Conservation (phyloP, 108 stramenopile genomes). For the Nitzschia sp. region DNA sequence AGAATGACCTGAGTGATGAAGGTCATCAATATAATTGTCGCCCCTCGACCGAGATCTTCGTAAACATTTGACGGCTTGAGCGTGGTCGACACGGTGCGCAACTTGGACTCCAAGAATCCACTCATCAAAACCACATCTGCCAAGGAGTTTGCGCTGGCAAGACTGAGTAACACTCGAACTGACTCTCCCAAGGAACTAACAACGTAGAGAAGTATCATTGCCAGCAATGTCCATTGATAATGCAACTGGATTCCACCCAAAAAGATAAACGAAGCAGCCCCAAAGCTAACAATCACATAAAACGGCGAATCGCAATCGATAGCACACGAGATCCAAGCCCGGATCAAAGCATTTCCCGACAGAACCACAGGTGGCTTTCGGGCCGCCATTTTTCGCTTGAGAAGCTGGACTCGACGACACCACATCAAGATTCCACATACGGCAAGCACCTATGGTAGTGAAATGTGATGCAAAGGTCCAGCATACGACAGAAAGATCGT, state of each 20-base stretch:
- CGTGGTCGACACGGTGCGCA: constrained; percentile 6
- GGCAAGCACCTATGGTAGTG: constrained; percentile 1
- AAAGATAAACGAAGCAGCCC: constrained; percentile 22
- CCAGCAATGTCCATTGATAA: constrained; percentile 23
- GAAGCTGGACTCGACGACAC: neutral
- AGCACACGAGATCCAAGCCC: constrained; percentile 21
- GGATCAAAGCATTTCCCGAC: neutral
- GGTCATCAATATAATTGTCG: constrained; percentile 9
- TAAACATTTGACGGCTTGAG: constrained; percentile 1
- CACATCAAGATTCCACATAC: constrained; percentile 10
- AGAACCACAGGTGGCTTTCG: constrained; percentile 7
- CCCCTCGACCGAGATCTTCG: constrained; percentile 8
- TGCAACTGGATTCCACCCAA: constrained; percentile 34
- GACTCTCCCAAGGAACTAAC: constrained; percentile 5
- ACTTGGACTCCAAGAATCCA: constrained; percentile 4
- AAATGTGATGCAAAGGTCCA: no score
- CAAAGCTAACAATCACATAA: constrained; percentile 17
- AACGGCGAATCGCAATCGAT: constrained; percentile 26
- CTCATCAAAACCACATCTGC: constrained; percentile 8
- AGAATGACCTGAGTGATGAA: constrained; percentile 22
- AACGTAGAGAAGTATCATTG: constrained; percentile 20
- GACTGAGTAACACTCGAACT: constrained; percentile 22
- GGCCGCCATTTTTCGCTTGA: constrained; percentile 7
- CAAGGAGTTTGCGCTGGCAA: neutral
- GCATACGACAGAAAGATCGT: neutral